Base-by-base conservation (phyloP, 495 filamentous ascomycete genomes). In the Lasiosphaeris hirsuta region DNA sequence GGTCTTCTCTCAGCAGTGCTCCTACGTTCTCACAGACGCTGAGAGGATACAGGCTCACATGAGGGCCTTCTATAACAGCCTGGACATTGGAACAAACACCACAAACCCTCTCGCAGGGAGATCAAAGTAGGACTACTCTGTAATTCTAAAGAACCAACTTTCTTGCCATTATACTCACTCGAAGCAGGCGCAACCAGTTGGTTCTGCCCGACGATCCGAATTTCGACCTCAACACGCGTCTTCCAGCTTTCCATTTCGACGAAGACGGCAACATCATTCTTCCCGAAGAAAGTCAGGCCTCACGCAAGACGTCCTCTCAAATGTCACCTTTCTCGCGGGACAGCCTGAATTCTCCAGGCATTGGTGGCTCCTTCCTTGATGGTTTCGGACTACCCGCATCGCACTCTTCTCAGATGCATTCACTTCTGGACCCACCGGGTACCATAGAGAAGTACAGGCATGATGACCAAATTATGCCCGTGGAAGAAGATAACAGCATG, bases 1-100 rank as follows among this genome's bases (percentile, higher is more conserved):
- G 54, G 91, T 96, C 11, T 95, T 90, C 65, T 81, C 79, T 18
- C 88, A 96, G 63, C 94, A 97, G 73, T 95, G 87, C 59, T 82
- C 82, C 11, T 97, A 96, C 69, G 83, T 94, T 10, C 82, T 96
- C 23, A 75, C 81, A 10, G 94, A 97, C 64, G 85, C 88, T 5
- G 86, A 92, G 68, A 82, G 81, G 53, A 85, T 88, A 48, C 87
- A 92, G 60, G 81, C 81, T 60, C 84, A 82, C 59, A 89, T 97
- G 81, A 73, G 79, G 46, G 60, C 81, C 10, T 79, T 90, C 67
- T 69, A 90, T 57, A 84, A 78, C 54, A 68, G 75, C 36, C 59
- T 73, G 50, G 54, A 61, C 10, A 55, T 54, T 1, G 45, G 34
- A 23, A 59, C 56, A 33, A 75, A 77, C 37, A 83, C 84, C 6